Conservation (phyloP, 2,329 filamentous ascomycete species). For the Botrytis squamosa region DNA sequence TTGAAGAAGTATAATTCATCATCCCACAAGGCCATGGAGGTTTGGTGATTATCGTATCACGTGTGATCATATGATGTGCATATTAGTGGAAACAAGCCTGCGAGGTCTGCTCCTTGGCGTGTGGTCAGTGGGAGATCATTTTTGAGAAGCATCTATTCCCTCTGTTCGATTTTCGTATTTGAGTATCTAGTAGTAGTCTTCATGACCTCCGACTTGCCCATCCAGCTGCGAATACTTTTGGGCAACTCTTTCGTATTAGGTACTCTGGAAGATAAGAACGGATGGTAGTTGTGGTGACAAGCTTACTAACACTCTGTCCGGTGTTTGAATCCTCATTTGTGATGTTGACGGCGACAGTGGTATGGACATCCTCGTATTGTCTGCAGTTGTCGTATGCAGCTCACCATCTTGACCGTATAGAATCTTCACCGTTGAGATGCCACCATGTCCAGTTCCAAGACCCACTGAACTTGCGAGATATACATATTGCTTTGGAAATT, state of each 20-base stretch:
- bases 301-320: not conserved
- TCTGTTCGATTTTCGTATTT: not conserved
- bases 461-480: not conserved
- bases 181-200: not conserved
- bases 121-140: not conserved
- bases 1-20: not conserved
- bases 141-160: not conserved
- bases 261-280: not conserved
- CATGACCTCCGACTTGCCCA: not conserved
- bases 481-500: not conserved
- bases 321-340: not conserved
- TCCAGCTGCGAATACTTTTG: not conserved
- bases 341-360: not conserved
- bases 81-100: not conserved
- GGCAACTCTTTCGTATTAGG: not conserved
- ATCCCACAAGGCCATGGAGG: not conserved
- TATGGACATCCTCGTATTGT: not conserved
- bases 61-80: not conserved
- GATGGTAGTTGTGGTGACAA: not conserved
- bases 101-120: not conserved
- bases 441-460: not conserved
- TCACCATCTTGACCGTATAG: not conserved
- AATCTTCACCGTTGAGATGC: not conserved
- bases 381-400: not conserved
- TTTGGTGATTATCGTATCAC: not conserved